phyloP scores from a whole-genome alignment of 2,329 filamentous ascomycete species.

The Neonectria coccinea region DNA sequence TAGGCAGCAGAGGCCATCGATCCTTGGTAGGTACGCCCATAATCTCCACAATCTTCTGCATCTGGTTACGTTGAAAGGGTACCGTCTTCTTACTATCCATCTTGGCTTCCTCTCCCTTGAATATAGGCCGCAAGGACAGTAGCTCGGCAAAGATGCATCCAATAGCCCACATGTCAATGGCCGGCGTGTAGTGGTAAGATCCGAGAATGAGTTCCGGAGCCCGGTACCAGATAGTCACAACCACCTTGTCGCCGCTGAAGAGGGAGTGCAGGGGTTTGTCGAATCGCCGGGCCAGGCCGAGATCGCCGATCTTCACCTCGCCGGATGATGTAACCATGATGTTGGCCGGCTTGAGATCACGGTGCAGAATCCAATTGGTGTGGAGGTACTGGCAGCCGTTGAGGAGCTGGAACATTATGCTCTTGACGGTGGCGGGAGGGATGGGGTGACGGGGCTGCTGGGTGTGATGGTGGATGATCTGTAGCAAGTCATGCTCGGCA shows the following conservation, averaged over 20 bases:
- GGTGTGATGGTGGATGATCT: slow-evolving; percentile 98
- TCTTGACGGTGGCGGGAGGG: slow-evolving; percentile 87
- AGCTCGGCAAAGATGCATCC: slow-evolving; percentile 98
- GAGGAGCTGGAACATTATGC: slow-evolving; percentile 94
- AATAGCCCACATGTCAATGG: slow-evolving; percentile 97
- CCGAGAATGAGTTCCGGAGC: slow-evolving; percentile 94
- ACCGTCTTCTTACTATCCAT: slow-evolving; percentile 99
- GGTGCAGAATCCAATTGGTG: slow-evolving; percentile 95
- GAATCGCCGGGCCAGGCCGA: slow-evolving; percentile 92
- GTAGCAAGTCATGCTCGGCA: slow-evolving; percentile 94
- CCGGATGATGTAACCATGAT: slow-evolving; percentile 96
- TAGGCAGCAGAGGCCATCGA: slow-evolving; percentile 84
- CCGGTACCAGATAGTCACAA: slow-evolving; percentile 99
- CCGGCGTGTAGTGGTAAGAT: slow-evolving; percentile 94
- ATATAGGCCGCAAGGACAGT: slow-evolving; percentile 89
- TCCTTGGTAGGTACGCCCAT: slow-evolving; percentile 91
- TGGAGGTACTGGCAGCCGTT: slow-evolving; percentile 96
- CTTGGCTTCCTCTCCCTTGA: slow-evolving; percentile 98
- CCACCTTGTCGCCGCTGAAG: slow-evolving; percentile 95
- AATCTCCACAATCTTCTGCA: slow-evolving; percentile 98
- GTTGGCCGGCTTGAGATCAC: slow-evolving; percentile 96
- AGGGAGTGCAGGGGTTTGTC: slow-evolving; percentile 93
- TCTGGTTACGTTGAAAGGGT: slow-evolving; percentile 96
- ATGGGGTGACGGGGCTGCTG: slow-evolving; percentile 90
- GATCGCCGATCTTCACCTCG: slow-evolving; percentile 93